These are phyloP conservation scores for Violaceomyces palustris DNA, from an alignment of 1,284 basidiomycete genomes.

Conservation along the genomic window DNA sequence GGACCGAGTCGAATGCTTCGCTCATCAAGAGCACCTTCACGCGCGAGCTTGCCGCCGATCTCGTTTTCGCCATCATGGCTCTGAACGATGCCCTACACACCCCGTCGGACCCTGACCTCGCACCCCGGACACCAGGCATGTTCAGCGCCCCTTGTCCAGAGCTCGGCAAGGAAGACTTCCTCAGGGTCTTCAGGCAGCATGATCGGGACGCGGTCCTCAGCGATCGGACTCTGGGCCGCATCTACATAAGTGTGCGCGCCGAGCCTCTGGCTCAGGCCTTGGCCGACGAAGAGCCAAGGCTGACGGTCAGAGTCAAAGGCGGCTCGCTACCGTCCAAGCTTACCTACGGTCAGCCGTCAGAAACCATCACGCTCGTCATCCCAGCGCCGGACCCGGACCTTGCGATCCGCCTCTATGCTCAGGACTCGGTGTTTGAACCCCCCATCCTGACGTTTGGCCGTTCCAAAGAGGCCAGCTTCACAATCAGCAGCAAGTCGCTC, in stretches of 20 bases:
- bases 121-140: slow-evolving; percentile 26
- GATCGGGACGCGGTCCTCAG: slow-evolving; percentile 31
- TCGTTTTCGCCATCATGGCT: slow-evolving; percentile 79
- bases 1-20: slow-evolving; percentile 74
- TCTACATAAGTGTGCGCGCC: slow-evolving; percentile 34
- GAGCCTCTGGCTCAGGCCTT: slow-evolving; percentile 39
- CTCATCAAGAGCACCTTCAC: slow-evolving; percentile 37
- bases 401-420: slow-evolving; percentile 40
- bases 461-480: slow-evolving; percentile 32
- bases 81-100: slow-evolving; percentile 62
- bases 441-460: slow-evolving; percentile 38
- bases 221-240: slow-evolving; percentile 42
- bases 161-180: slow-evolving; percentile 28
- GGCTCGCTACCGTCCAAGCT: slow-evolving; percentile 29
- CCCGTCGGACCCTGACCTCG: slow-evolving; percentile 1
- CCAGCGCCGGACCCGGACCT: slow-evolving; percentile 41
- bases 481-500: slow-evolving; percentile 34
- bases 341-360: slow-evolving; percentile 35
- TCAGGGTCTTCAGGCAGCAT: slow-evolving; percentile 32
- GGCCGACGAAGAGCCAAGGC: slow-evolving; percentile 15
- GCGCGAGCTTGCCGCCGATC: slow-evolving; percentile 54
- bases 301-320: slow-evolving; percentile 24
- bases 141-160: slow-evolving; percentile 23
- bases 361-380: slow-evolving; percentile 40
- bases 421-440: slow-evolving; percentile 42